phyloP scores from a whole-genome alignment of 106 monocot genomes.

The Hemerocallis citrina region DNA sequence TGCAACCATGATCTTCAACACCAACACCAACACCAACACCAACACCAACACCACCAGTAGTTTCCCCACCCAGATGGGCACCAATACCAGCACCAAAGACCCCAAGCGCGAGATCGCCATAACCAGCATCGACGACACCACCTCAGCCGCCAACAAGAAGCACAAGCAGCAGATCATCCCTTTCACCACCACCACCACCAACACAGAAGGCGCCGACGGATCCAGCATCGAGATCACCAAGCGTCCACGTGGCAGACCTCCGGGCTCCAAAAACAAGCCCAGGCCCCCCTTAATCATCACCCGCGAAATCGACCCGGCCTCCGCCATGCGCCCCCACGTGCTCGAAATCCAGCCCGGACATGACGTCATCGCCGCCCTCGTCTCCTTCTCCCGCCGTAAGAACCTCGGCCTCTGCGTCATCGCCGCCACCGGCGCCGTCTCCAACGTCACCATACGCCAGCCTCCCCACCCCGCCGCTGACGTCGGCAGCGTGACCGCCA shows the following conservation, averaged over 20 bases:
- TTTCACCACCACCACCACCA: too few relatives aligned
- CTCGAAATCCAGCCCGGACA: constrained; percentile 33
- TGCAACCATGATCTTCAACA: not conserved
- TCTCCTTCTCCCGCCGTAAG: constrained; percentile 26
- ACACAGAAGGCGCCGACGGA: constrained; percentile 10
- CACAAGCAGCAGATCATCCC: too few relatives aligned
- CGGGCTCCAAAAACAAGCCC: constrained; percentile 46
- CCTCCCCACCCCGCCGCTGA: not conserved
- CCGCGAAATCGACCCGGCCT: constrained; percentile 5
- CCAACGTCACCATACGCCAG: constrained; percentile 26
- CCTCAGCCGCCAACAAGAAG: too few relatives aligned
- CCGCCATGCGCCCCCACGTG: constrained; percentile 29
- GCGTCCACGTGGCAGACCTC: constrained; percentile 34
- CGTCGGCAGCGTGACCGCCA: not conserved
- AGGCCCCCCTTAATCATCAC: constrained; percentile 33
- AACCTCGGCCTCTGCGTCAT: constrained; percentile 41
- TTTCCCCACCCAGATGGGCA: too few relatives aligned
- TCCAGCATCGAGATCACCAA: constrained; percentile 26
- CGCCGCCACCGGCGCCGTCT: constrained; percentile 26
- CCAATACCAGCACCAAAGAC: too few relatives aligned
- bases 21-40: too few relatives aligned
- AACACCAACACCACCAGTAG: too few relatives aligned
- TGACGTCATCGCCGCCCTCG: constrained; percentile 26
- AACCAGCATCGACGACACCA: too few relatives aligned
- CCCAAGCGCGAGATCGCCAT: too few relatives aligned